A percentile compares a stretch with the other conserved stretches of the same genome.
Evolutionary conservation across 2,329 filamentous ascomycete species (phyloP).

Genomic region (Magnaporthiopsis poae): DNA sequence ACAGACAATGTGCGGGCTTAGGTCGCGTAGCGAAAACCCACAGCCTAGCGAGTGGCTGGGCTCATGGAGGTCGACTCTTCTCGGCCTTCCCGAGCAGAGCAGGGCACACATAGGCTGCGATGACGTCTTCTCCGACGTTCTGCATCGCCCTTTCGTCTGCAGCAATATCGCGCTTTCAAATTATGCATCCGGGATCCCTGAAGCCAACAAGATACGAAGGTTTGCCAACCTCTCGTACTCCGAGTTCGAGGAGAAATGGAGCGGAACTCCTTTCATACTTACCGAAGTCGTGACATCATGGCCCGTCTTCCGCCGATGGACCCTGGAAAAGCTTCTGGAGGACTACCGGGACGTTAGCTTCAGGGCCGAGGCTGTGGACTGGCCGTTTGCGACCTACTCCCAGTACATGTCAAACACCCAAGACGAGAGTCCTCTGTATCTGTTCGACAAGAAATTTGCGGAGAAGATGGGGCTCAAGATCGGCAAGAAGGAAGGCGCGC

Average conservation of each 20-base stretch:
- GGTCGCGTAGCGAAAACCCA: conserved; percentile 23
- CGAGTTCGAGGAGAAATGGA: conserved; percentile 69
- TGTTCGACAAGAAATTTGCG: conserved; percentile 80
- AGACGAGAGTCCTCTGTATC: conserved; percentile 84
- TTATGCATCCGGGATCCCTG: conserved; percentile 63
- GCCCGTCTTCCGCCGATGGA: conserved; percentile 70
- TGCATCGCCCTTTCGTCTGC: conserved; percentile 86
- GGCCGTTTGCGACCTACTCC: conserved; percentile 71
- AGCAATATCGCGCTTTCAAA: conserved; percentile 60
- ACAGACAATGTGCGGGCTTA: conserved; percentile 11
- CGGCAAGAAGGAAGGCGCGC: conserved; percentile 37
- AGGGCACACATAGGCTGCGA: conserved; percentile 58
- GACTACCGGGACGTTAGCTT: conserved; percentile 61
- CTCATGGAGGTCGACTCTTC: conserved; percentile 72
- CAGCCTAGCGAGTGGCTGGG: conserved; percentile 59
- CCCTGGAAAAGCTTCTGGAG: conserved; percentile 53
- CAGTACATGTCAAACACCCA: conserved; percentile 69
- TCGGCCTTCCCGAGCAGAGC: conserved; percentile 43
- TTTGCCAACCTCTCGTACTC: conserved; percentile 58
- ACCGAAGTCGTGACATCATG: conserved; percentile 72
- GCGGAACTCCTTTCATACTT: conserved; percentile 73
- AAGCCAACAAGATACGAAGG: conserved; percentile 60
- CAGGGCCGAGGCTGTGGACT: conserved; percentile 86
- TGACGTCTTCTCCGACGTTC: conserved; percentile 76
- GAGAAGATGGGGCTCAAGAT: conserved; percentile 70